Base-by-base conservation (phyloP, 805 yeast genomes). In the Hanseniaspora guilliermondii region DNA sequence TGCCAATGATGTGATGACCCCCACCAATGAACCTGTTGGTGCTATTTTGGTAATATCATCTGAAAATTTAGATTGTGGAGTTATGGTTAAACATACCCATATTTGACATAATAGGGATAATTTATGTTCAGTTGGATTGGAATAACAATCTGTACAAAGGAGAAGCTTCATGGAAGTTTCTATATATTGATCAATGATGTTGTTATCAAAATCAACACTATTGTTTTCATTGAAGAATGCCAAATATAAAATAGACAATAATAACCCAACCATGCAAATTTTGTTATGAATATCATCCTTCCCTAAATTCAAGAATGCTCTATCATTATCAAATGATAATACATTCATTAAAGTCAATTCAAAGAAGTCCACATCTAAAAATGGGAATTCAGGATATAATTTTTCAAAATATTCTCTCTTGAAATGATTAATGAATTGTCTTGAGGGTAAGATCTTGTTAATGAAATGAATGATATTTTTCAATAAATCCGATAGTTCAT, bases 21-120 rank as follows among this genome's bases (percentile, higher is more conserved):
- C 65, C n/a, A 61, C 58, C 2, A 67, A 58, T 14, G 65, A 60
- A 57, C 65, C 70, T 1, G 70, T 65, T 19, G 70, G 69, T 40
- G 65, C 67, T 37, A 61, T 68, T 35, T 61, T 56, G 49, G 65
- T 64, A 25, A 63, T 62, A 56, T 67, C 70, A 24, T 68, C 67
- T 2, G 49, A 52, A 24, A 27, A 44, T 7, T 52, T 33, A 56
- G 65, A 65, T 47, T 67, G 69, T 1, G 70, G 69, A 1, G 70
- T 63, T 49, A 65, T 61, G 12, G 62, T 68, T 35, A 62, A 62
- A 41, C 62, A 64, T 14, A 67, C 58, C 70, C 70, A 67, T 32
- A 67, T 44, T 65, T 57, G 35, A 64, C 56, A 48, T 65, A 67
- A 9, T 64, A 60, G 19, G 63, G 56, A 21, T 60, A 62, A 45